Base-by-base conservation (phyloP, 352 stramenopile species). In the Globisporangium abappressorium region DNA sequence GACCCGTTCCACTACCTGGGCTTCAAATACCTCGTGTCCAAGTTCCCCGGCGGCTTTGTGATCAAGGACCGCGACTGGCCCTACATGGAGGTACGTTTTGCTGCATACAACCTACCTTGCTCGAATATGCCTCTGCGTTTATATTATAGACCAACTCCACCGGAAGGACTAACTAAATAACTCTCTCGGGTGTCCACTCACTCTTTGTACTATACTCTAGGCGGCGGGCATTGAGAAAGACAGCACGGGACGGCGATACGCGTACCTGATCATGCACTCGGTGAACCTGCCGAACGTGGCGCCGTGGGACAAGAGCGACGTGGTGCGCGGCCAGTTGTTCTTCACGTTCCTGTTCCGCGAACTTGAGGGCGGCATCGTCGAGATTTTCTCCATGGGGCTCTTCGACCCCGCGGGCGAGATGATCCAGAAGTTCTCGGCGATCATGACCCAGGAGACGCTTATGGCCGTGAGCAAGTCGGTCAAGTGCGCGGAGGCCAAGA, bases 1-100 rank as follows among this genome's bases (percentile, higher is more conserved):
- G 79, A 89, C 14, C 80, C 82, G 11, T 86, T 80, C 47, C 75
- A 73, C 15, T 86, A 82, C 59, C 61, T 90, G 0, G 59, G 81
- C 5, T 70, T 91, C 61, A 91, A 91, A 49, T 91, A 79, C 80
- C 69, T 71, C 11, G 34, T 76, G 0, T 64, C 64, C 1, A 60
- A 79, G 33, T 73, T 71, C 0, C 67, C 82, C 0, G 70, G 69
- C 0, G 75, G 75, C 9, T 24, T 49, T 6, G 62, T 89, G 38
- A 76, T 85, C 57, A 75, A 75, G 38, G 67, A 78, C 46, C 82
- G 82, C 3, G 82, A 88, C 49, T 77, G 63, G 68, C 28, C 64
- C 15, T 18, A 65, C 22, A 24, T 89, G 0, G 75, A 87, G 60
- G 60, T 65, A 55, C 2, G 38, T 55, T 34, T 1, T 5, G 38